Evolutionary conservation across 2,329 filamentous ascomycete genomes (phyloP).

Genomic region (Microsporum ferrugineum): DNA sequence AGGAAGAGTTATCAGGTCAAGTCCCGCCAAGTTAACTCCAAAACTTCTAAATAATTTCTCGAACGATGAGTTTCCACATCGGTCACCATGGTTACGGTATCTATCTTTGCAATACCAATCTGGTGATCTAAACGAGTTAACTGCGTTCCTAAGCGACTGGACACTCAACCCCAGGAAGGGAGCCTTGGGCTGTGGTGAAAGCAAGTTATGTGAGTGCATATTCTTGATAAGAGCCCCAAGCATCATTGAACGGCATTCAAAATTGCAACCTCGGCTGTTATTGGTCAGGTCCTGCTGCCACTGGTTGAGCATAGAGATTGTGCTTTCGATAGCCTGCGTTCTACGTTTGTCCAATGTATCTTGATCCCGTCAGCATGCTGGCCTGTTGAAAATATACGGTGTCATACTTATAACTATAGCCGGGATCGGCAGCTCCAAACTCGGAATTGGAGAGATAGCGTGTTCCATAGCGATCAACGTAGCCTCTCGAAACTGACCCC

Average conservation of each 20-base stretch:
- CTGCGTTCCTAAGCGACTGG: background rate
- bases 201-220: background rate
- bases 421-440: background rate
- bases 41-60: too few species aligned
- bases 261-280: background rate
- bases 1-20: too few species aligned
- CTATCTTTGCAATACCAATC: too few species aligned
- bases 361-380: background rate
- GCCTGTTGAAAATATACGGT: background rate
- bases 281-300: background rate
- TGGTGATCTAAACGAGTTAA: too few species aligned
- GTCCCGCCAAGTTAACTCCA: too few species aligned
- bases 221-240: background rate
- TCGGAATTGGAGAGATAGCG: background rate
- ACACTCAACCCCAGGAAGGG: background rate
- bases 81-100: too few species aligned
- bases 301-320: background rate
- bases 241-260: background rate
- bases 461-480: background rate
- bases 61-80: too few species aligned
- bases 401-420: background rate
- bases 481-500: background rate
- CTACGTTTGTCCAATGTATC: background rate
- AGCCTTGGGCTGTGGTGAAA: background rate
- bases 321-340: background rate